These are phyloP conservation scores for Mucor indicus DNA, from an alignment of 371 early-diverging fungal genomes.

Conservation along the genomic window DNA sequence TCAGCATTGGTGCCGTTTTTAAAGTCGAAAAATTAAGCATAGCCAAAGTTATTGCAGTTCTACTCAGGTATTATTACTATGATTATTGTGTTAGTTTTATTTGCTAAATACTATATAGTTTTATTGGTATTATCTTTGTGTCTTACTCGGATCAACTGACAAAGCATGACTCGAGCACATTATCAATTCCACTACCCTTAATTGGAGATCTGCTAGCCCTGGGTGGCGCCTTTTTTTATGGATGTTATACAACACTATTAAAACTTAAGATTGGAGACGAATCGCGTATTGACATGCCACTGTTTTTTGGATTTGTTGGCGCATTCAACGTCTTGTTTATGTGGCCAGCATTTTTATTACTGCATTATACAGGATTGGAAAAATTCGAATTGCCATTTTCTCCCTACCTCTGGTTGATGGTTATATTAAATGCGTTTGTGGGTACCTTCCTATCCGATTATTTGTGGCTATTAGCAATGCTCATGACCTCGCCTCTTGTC, in stretches of 20 bases:
- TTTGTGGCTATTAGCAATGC: slow-evolving; percentile 75
- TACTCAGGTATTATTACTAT: slow-evolving; percentile 35
- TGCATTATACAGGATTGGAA: slow-evolving; percentile 72
- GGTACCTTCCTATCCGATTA: slow-evolving; percentile 85
- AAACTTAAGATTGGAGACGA: slow-evolving; percentile 72
- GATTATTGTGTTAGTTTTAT: neutral
- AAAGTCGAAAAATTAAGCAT: slow-evolving; percentile 62
- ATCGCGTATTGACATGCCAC: slow-evolving; percentile 67
- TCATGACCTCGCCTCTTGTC: slow-evolving; percentile 79
- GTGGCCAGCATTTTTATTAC: slow-evolving; percentile 66
- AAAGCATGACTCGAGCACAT: slow-evolving; percentile 3
- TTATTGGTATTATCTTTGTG: slow-evolving; percentile 60
- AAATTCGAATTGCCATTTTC: slow-evolving; percentile 62
- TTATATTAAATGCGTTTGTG: slow-evolving; percentile 70
- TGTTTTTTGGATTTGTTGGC: slow-evolving; percentile 85
- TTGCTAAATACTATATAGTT: slow-evolving; percentile 22
- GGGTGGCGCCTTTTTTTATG: slow-evolving; percentile 75
- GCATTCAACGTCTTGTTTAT: slow-evolving; percentile 67
- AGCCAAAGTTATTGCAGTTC: slow-evolving; percentile 57
- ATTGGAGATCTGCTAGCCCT: slow-evolving; percentile 74
- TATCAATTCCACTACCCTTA: slow-evolving; percentile 24
- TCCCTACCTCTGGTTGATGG: slow-evolving; percentile 54
- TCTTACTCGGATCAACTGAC: slow-evolving; percentile 38
- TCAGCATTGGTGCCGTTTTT: slow-evolving; percentile 65
- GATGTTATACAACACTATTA: slow-evolving; percentile 73